Evolutionary conservation across 306 rosid species (phyloP), one percentile per base, ranked within the genome.

Genomic region (Lathyrus tuberosus): DNA sequence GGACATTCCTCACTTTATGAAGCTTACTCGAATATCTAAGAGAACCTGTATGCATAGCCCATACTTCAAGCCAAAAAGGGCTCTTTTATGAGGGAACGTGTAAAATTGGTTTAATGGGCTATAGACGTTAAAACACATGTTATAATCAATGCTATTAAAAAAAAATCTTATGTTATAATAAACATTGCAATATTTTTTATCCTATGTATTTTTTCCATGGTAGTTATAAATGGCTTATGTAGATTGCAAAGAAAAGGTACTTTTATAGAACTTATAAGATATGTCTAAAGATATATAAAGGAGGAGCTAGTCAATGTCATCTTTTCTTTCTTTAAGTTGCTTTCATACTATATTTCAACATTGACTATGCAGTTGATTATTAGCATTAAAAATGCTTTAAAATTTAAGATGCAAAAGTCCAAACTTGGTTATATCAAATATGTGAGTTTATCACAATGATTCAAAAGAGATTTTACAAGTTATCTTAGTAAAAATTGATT

Each of bases 331-430:
- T 60, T 68, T 15, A 2, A 10, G 35, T 24, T 58, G 15, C 28
- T 42, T 51, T 76, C 24, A 11, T 59, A 16, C 56, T 42, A 56
- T 54, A 64, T 64, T 40, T 77, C 62, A 71, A 64, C 62, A 22
- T 71, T 37, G 53, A 64, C 31, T 43, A 13, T 53, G 22, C 20
- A 63, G 26, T 51, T 49, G 14, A 65, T 33, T 14, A 43, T 49
- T 10, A 46, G 52, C 60, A 57, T 38, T 68, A 24, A 24, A 37
- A 17, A 69, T 12, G 22, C 13, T 11, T 37, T 40, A 28, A 60
- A 14, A 40, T 26, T 47, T 62, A 17, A 41, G 33, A 62, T 53
- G 10, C 42, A 49, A 17, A 49, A 49, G 24, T 17, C 26, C 26
- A 40, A 60, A 47, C 30, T 53, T 44, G 63, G 57, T 17, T 53